Percentiles rank a stretch among this genome's conserved stretches.
Evolutionary conservation across 371 early-diverging fungal species (phyloP).

Genomic region (Choanephora cucurbitarum): DNA sequence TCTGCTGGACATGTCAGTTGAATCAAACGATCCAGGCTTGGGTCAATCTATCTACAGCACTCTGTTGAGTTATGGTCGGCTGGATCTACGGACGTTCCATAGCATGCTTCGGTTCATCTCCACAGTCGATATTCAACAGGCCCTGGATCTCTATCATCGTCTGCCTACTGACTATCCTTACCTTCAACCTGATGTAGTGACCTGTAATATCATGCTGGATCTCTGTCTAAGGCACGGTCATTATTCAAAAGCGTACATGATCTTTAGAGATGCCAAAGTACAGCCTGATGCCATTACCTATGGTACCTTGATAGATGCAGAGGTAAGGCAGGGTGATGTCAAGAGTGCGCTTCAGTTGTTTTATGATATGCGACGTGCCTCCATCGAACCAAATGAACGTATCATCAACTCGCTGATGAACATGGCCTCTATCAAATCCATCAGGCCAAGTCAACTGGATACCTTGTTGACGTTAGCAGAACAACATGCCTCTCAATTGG

Average conservation of each 20-base stretch:
- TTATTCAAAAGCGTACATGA: slow-evolving; percentile 32
- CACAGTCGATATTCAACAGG: slow-evolving; percentile 12
- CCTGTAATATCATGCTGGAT: slow-evolving; percentile 48
- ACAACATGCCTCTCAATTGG: not conserved
- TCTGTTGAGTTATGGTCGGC: slow-evolving; percentile 5
- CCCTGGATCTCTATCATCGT: slow-evolving; percentile 27
- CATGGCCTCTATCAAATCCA: slow-evolving; percentile 20
- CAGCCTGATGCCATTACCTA: slow-evolving; percentile 55
- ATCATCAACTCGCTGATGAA: slow-evolving; percentile 35
- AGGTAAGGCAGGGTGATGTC: slow-evolving; percentile 32
- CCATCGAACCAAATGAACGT: slow-evolving; percentile 34
- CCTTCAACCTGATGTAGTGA: slow-evolving; percentile 29
- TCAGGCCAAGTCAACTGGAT: slow-evolving; percentile 4
- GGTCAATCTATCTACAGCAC: slow-evolving; percentile 26
- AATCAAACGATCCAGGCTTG: slow-evolving; percentile 14
- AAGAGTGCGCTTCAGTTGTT: slow-evolving; percentile 38
- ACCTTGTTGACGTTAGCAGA: not conserved
- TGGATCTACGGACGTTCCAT: slow-evolving; percentile 34
- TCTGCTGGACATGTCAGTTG: slow-evolving; percentile 43
- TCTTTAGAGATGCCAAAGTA: slow-evolving; percentile 32
- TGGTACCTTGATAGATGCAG: slow-evolving; percentile 54
- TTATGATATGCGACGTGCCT: slow-evolving; percentile 36
- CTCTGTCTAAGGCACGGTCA: slow-evolving; percentile 36
- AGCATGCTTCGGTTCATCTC: slow-evolving; percentile 32
- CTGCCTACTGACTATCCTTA: slow-evolving; percentile 21